A percentile compares a stretch with the other conserved stretches of the same genome.
phyloP scores from a whole-genome alignment of 371 early-diverging fungal species.

The Thermomucor indicae-seudaticae region DNA sequence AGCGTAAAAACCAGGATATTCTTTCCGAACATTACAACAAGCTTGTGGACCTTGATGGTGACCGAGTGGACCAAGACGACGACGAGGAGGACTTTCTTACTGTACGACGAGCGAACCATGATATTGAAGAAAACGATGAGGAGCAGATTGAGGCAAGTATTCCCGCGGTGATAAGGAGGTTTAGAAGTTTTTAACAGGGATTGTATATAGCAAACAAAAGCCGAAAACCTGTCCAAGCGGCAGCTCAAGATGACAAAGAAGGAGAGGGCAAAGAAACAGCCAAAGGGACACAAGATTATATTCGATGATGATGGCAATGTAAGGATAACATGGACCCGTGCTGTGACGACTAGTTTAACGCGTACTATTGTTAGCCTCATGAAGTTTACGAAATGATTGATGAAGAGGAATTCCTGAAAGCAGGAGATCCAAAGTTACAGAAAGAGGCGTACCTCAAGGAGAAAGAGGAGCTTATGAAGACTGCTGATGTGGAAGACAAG shows the following conservation, averaged over 20 bases:
- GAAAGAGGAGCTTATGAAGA: constrained; percentile 56
- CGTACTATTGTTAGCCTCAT: constrained; percentile 43
- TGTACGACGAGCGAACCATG: constrained; percentile 73
- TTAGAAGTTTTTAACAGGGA: background rate
- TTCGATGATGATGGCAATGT: constrained; percentile 94
- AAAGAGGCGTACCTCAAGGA: constrained; percentile 66
- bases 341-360: background rate
- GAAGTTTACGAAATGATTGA: constrained; percentile 74
- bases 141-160: constrained; percentile 20
- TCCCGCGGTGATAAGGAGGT: constrained; percentile 3
- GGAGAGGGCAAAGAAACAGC: constrained; percentile 62
- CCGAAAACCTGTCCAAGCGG: constrained; percentile 61
- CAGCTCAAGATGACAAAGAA: constrained; percentile 69
- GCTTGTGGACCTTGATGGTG: constrained; percentile 62
- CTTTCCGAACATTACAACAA: constrained; percentile 89
- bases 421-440: constrained; percentile 62
- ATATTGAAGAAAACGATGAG: constrained; percentile 43
- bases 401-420: constrained; percentile 74
- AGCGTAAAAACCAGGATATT: constrained; percentile 86
- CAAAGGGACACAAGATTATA: constrained; percentile 68
- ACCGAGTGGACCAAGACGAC: constrained; percentile 38
- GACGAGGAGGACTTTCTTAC: constrained; percentile 79
- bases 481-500: constrained; percentile 75
- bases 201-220: constrained; percentile 6
- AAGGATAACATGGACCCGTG: constrained; percentile 7